Evolutionary conservation across 2,329 filamentous ascomycete genomes (phyloP), one percentile per base, ranked within the genome.

Genomic region (Claviceps sp.): DNA sequence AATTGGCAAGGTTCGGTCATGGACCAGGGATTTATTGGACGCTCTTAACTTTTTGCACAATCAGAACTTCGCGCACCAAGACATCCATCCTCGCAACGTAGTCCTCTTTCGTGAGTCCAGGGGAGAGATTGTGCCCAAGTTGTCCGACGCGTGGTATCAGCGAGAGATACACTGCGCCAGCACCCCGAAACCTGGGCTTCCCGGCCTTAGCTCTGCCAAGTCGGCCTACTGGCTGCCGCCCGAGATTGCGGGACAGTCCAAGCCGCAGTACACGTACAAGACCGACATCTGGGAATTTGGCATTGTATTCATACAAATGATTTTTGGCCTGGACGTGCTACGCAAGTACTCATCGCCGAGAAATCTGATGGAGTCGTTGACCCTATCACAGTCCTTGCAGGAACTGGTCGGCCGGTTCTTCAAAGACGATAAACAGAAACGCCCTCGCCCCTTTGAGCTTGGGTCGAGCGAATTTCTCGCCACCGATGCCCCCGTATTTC

Each of bases 231-330:
- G 90, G 90, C 68, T 86, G 6, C 82, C 90, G 1, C 86, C 89
- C 1, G 89, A 95, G 66, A 76, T 89, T 49, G 77, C 79, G 34
- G 77, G 71, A 46, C 76, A 73, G 1, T 79, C 76, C 53, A 83
- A 78, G 29, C 76, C 76, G 34, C 73, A 85, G 65, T 74, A 84
- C 68, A 82, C 78, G 1, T 78, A 78, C 60, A 95, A 95, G 65
- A 88, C 88, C 0, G 93, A 97, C 64, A 80, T 97, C 8, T 98
- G 93, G 93, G 87, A 96, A 58, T 82, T 98, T 60, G 93, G 93
- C 4, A 80, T 96, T 34, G 79, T 96, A 5, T 86, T 96, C 59
- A 68, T 95, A 40, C 91, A 98, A 64, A 96, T 97, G 88, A 78
- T 93, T 3, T 91, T 96, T 64, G 93, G 93, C 2, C 74, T 88